A percentile compares a stretch with the other conserved stretches of the same genome.
These are phyloP conservation scores for Mitragyna speciosa DNA, from an alignment of 257 asterid genomes.

Conservation along the genomic window DNA sequence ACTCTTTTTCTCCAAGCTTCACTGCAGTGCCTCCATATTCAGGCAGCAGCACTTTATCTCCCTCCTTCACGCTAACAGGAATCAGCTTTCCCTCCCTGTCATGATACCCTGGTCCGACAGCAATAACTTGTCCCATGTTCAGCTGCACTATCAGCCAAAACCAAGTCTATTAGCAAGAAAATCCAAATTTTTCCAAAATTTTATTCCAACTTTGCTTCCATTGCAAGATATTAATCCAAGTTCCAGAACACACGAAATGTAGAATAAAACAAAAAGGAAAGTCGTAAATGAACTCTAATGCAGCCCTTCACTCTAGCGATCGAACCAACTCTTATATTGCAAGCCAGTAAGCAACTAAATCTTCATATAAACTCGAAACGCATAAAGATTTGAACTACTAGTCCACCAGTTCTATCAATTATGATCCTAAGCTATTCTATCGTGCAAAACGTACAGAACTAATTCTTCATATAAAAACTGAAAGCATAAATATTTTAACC, in stretches of 20 bases:
- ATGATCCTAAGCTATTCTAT: no score
- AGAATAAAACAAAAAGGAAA: background rate
- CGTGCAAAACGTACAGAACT: no score
- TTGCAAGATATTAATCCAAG: no score
- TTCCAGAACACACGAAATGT: background rate
- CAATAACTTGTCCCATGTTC: conserved; percentile 66
- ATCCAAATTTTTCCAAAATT: background rate
- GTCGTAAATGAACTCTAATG: background rate
- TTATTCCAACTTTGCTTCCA: no score
- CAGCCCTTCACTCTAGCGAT: background rate
- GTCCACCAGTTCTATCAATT: background rate
- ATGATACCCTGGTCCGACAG: conserved; percentile 61
- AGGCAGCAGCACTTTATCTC: conserved; percentile 64
- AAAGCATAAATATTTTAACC: background rate
- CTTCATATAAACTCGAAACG: background rate
- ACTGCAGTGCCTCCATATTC: conserved; percentile 65
- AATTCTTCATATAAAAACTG: background rate
- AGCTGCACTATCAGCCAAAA: conserved; percentile 35
- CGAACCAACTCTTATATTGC: no score
- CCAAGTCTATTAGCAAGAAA: background rate
- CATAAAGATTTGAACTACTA: background rate
- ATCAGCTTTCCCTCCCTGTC: conserved; percentile 52
- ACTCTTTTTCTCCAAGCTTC: conserved; percentile 69
- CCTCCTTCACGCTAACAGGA: conserved; percentile 58
- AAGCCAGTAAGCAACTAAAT: no score